phyloP scores from a whole-genome alignment of 805 yeast genomes.

The Millerozyma miso region DNA sequence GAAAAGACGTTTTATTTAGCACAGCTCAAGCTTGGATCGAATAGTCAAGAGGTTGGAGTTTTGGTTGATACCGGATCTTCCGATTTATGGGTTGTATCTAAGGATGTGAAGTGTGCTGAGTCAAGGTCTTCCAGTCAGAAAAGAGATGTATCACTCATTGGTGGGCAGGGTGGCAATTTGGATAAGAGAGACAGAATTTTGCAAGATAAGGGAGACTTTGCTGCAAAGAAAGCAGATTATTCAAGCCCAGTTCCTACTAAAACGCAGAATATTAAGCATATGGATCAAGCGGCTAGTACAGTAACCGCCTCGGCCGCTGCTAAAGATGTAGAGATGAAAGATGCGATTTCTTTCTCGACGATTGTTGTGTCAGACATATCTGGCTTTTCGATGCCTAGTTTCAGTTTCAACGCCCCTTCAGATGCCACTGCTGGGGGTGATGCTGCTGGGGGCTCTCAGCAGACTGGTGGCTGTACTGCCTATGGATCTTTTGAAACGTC shows the following conservation, averaged over 20 bases:
- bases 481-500: conserved; percentile 48
- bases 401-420: not conserved
- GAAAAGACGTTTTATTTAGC: conserved; percentile 27
- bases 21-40: conserved; percentile 26
- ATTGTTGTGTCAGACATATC: not conserved
- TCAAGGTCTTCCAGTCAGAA: conserved; percentile 2
- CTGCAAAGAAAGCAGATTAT: not conserved
- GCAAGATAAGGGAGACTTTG: not conserved
- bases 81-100: conserved; percentile 40
- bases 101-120: conserved; percentile 20
- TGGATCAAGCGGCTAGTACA: not conserved
- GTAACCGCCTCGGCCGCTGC: not conserved
- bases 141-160: conserved; percentile 1
- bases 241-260: not conserved
- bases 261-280: not conserved
- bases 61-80: conserved; percentile 41
- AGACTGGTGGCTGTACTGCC: conserved; percentile 30
- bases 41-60: conserved; percentile 23
- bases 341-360: not conserved
- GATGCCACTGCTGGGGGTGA: conserved; percentile 2
- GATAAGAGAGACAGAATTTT: not conserved
- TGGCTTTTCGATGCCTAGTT: not conserved
- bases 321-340: not conserved
- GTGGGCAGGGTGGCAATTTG: not conserved
- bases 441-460: conserved; percentile 4